Evolutionary conservation across 306 rosid genomes (phyloP).

Genomic region (Quercus bicolor): DNA sequence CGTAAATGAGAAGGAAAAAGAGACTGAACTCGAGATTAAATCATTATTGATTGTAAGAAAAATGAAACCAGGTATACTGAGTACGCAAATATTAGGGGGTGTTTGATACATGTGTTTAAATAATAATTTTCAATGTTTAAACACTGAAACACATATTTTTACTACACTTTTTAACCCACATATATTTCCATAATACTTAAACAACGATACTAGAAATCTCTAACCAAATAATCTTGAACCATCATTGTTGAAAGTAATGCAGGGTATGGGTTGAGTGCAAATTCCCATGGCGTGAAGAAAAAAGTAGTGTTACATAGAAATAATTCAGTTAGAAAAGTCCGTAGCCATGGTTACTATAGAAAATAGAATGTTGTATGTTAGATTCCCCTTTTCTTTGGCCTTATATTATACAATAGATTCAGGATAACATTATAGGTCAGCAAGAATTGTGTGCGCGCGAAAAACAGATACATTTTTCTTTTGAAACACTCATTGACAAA

Average conservation of each 20-base stretch:
- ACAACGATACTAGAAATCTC: no score
- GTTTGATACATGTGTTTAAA: no score
- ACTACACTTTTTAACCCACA: no score
- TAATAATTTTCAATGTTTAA: no score
- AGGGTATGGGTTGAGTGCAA: conserved; percentile 86
- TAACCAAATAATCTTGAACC: conserved; percentile 34
- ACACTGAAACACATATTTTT: no score
- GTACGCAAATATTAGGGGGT: conserved; percentile 45
- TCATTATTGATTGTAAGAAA: conserved; percentile 1
- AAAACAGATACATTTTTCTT: background rate
- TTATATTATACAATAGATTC: no score
- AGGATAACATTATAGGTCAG: background rate
- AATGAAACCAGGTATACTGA: conserved; percentile 35
- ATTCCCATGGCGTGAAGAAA: conserved; percentile 73
- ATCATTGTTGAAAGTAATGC: conserved; percentile 79
- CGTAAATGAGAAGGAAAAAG: background rate
- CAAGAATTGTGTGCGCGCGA: background rate
- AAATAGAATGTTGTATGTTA: background rate
- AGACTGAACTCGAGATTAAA: background rate
- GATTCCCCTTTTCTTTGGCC: background rate
- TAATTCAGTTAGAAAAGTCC: background rate
- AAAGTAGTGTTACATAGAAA: background rate
- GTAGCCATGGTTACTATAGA: background rate
- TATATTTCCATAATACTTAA: no score
- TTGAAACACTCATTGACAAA: no score